Evolutionary conservation across 257 asterid species (phyloP), one percentile per base, ranked within the genome.

Genomic region (Coffea eugenioides): DNA sequence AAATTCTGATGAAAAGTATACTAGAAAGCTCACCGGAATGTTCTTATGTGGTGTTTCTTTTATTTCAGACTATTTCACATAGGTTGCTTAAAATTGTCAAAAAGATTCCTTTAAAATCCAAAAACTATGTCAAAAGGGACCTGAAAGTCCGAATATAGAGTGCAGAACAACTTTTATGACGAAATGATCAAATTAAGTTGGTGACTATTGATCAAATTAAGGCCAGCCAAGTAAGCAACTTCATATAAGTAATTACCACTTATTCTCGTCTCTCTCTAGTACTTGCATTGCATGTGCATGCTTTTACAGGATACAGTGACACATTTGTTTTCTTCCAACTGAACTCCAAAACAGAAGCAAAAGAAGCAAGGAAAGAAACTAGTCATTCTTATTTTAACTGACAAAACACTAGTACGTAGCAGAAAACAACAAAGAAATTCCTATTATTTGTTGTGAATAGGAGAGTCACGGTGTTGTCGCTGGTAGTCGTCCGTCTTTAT

Each of bases 401-500:
- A 57, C 23, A 57, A 57, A 20, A 57, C 8, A 57, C 27, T 7
- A 2, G 15, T 16, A 11, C 3, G 57, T 6, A 1, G 11, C 15
- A 54, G 21, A 14, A 14, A 16, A 15, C 54, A 11, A 8, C 54
- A 2, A 49, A 49, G 3, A 56, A 56, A 27, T 16, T 18, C 4
- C 14, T 57, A 16, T 39, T 43, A 74, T 57, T 45, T 56, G 78
- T 74, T 74, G 69, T 74, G 78, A 49, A 57, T 74, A 11, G 78
- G 78, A 18, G 39, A 56, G 13, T 54, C 54, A 16, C 12, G 78
- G 6, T 69, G 69, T 34, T 36, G 11, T 7, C 51, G 69, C 48
- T 74, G 78, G 78, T 74, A 74, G 64, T 57, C 25, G 67, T 74
- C 78, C 78, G 62, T 74, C 39, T 31, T 51, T 3, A 43, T 11